Evolutionary conservation across 345 rosid species (phyloP).

Genomic region (Eucalyptus curtisii): DNA sequence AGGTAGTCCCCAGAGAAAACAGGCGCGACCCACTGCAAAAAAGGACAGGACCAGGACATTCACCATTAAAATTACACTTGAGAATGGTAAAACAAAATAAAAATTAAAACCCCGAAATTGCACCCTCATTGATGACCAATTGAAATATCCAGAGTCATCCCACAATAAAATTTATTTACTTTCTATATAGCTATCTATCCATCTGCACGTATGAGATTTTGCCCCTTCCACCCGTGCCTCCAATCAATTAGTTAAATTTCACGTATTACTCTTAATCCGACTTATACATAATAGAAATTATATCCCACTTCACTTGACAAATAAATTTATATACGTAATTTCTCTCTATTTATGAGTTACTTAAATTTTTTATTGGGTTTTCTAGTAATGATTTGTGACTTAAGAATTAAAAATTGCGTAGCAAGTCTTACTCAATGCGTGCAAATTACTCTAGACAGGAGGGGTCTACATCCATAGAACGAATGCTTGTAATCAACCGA

Average conservation of each 20-base stretch:
- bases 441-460: background rate
- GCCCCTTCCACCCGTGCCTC: background rate
- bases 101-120: background rate
- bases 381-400: background rate
- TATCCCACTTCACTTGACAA: rapidly evolving
- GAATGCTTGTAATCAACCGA: background rate
- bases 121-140: background rate
- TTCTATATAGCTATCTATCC: background rate
- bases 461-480: background rate
- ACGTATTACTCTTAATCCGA: rapidly evolving
- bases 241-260: background rate
- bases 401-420: background rate
- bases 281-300: rapidly evolving
- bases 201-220: background rate
- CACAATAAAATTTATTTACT: background rate
- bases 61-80: background rate
- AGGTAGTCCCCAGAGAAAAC: background rate
- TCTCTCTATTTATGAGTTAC: background rate
- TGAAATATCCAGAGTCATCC: background rate
- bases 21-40: background rate
- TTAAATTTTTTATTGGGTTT: background rate
- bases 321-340: background rate
- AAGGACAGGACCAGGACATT: background rate
- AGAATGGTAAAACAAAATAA: background rate
- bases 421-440: background rate